Base-by-base conservation (phyloP, 2,329 filamentous ascomycete genomes). In the Fusarium siculi region DNA sequence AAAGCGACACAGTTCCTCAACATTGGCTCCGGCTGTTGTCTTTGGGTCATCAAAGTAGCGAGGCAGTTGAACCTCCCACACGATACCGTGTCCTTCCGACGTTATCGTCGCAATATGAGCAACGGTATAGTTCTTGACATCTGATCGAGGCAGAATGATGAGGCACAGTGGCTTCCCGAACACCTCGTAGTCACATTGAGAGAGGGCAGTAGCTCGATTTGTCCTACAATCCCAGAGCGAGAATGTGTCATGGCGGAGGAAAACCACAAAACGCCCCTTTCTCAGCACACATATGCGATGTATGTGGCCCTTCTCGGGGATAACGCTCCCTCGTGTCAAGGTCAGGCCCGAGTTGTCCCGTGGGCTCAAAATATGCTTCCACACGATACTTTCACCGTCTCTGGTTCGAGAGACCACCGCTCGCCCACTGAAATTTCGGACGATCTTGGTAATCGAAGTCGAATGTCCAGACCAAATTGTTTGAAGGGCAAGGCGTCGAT, bases 401-500 rank as follows among this genome's bases (percentile, higher is more conserved):
- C 90, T 87, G 0, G 95, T 97, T 57, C 94, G 88, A 11, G 95
- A 97, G 37, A 97, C 90, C 47, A 97, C 85, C 9, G 94, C 92
- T 72, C 90, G 88, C 14, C 95, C 95, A 76, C 91, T 93, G 47
- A 93, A 93, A 77, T 95, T 97, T 68, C 95, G 92, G 50, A 97
- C 92, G 67, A 97, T 93, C 79, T 97, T 97, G 77, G 93, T 92
- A 70, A 98, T 90, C 0, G 93, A 87, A 21, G 88, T 88, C 21
- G 92, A 93, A 83, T 98, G 95, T 2, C 96, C 95, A 4, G 94
- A 94, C 93, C 95, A 97, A 4, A 91, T 87, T 5, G 90, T 88
- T 70, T 88, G 89, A 19, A 90, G 86, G 25, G 84, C 82, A 21
- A 97, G 82, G 3, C 93, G 90, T 46, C 84, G 84, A 47, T 87